Percentiles rank a stretch among this genome's conserved stretches.
Evolutionary conservation across 352 stramenopile species (phyloP).

Genomic region (Phytophthora litchii): DNA sequence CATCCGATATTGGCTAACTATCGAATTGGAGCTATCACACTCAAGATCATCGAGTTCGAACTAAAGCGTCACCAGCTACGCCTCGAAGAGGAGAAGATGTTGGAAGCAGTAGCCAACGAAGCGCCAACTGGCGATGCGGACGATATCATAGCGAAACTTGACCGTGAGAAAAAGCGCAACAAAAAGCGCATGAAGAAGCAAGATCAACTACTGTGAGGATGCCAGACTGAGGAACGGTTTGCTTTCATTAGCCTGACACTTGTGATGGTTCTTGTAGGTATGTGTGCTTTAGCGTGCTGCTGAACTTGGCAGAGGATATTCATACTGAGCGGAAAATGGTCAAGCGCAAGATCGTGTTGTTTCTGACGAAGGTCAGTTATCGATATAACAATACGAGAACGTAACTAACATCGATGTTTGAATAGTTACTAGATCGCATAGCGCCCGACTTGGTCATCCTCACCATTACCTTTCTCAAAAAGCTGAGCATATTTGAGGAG

Average conservation of each 20-base stretch:
- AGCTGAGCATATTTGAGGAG: conserved; percentile 95
- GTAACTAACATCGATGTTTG: not conserved
- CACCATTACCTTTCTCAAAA: conserved; percentile 92
- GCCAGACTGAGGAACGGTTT: not conserved
- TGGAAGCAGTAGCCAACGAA: conserved; percentile 48
- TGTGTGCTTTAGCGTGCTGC: conserved; percentile 93
- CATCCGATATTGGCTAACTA: conserved; percentile 93
- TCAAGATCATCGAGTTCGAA: conserved; percentile 96
- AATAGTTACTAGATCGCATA: conserved; percentile 87
- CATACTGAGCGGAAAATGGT: conserved; percentile 96
- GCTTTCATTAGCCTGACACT: not conserved
- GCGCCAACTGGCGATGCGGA: conserved; percentile 15
- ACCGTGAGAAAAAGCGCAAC: conserved; percentile 85
- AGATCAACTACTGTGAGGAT: conserved; percentile 90
- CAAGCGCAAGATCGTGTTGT: conserved; percentile 90
- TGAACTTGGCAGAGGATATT: conserved; percentile 95
- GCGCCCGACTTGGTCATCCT: conserved; percentile 91
- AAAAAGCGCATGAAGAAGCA: conserved; percentile 92
- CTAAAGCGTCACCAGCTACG: conserved; percentile 89
- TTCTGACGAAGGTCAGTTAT: conserved; percentile 66
- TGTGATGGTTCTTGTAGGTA: conserved; percentile 40
- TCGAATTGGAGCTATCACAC: conserved; percentile 92
- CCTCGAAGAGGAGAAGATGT: conserved; percentile 66
- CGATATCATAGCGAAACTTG: conserved; percentile 62
- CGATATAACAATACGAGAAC: not conserved